These are phyloP conservation scores for Wickerhamiella australiensis DNA, from an alignment of 805 yeast genomes.

Conservation along the genomic window DNA sequence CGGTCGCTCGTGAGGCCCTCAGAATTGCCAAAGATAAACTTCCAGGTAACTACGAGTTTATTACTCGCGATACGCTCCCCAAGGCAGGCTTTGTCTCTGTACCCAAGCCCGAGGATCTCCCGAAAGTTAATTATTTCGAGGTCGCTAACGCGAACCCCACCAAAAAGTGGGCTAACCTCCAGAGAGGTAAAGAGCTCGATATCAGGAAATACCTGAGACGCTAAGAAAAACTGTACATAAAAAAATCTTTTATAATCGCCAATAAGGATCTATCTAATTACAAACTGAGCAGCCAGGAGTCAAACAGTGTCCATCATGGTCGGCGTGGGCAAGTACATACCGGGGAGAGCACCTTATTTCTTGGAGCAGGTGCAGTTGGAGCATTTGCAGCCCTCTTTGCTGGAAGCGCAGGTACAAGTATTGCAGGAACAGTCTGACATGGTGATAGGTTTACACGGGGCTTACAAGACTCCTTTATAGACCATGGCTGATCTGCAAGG, in stretches of 20 bases:
- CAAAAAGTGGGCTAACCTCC: slow-evolving; percentile 36
- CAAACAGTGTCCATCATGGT: background rate
- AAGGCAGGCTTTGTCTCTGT: slow-evolving; percentile 59
- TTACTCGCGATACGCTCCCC: slow-evolving; percentile 46
- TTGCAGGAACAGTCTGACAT: slow-evolving; percentile 6
- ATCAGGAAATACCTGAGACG: slow-evolving; percentile 54
- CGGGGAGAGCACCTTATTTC: background rate
- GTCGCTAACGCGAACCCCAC: slow-evolving; percentile 49
- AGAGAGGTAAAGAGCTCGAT: slow-evolving; percentile 29
- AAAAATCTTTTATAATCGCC: background rate
- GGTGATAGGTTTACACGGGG: background rate
- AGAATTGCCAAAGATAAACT: slow-evolving; percentile 83
- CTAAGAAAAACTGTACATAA: slow-evolving; percentile 25
- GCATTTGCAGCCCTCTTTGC: slow-evolving; percentile 6
- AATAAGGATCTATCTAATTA: too few species aligned
- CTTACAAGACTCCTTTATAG: background rate
- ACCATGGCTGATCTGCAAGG: background rate
- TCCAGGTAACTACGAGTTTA: slow-evolving; percentile 85
- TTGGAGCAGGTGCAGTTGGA: slow-evolving; percentile 9
- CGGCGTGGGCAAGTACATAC: too few species aligned
- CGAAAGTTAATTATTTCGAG: slow-evolving; percentile 42
- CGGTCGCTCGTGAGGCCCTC: slow-evolving; percentile 76
- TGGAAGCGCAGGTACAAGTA: slow-evolving; percentile 7
- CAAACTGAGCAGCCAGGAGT: too few species aligned
- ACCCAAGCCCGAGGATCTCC: slow-evolving; percentile 33